Evolutionary conservation across 306 rosid species (phyloP).

Genomic region (Quercus bicolor): DNA sequence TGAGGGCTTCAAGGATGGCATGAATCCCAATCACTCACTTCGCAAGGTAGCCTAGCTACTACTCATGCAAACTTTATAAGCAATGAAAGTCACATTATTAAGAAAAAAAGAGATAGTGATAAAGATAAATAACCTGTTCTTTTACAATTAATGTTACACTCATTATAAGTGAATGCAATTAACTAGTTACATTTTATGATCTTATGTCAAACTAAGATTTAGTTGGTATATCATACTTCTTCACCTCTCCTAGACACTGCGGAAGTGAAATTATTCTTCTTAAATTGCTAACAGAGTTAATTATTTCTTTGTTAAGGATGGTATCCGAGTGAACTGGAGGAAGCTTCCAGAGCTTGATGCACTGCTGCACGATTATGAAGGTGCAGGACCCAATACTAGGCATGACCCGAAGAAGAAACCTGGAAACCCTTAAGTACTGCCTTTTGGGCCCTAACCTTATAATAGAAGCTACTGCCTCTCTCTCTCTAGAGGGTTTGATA

Average conservation of each 20-base stretch:
- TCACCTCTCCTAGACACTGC: no score
- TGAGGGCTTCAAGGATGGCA: conserved; percentile 51
- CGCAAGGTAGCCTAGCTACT: conserved; percentile 37
- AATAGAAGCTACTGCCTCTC: conserved; percentile 5
- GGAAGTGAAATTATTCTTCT: no score
- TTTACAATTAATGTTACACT: background rate
- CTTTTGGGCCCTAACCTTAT: background rate
- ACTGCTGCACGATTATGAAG: conserved; percentile 59
- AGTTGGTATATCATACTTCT: background rate
- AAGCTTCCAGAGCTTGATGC: conserved; percentile 41
- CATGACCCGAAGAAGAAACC: conserved; percentile 56
- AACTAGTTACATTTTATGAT: no score
- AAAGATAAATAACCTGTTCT: background rate
- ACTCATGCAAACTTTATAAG: background rate
- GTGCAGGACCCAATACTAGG: conserved; percentile 53
- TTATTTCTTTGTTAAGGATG: conserved; percentile 40
- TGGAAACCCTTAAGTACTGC: conserved; percentile 40
- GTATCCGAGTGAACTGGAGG: conserved; percentile 36
- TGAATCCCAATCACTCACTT: conserved; percentile 30
- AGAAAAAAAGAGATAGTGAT: background rate
- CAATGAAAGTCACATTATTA: background rate
- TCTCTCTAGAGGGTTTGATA: conserved; percentile 33
- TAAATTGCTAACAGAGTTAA: background rate
- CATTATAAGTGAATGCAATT: background rate
- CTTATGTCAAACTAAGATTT: no score